Conservation (phyloP, 2,329 filamentous ascomycete genomes). For the Chaetomium sp. region DNA sequence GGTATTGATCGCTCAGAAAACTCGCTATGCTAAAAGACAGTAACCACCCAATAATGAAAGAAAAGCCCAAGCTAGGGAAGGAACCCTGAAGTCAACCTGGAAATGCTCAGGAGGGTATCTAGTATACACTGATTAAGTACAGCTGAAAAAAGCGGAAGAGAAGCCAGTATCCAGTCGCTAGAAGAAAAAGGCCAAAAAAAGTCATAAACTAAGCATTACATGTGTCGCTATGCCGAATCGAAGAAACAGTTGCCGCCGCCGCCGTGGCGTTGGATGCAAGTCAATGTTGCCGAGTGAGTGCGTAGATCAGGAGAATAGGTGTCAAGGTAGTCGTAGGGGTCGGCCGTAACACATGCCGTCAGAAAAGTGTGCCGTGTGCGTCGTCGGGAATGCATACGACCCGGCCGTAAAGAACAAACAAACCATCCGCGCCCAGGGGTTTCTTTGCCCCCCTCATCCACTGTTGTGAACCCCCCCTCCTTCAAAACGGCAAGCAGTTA, state of each 20-base stretch:
- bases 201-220: conserved; percentile 3
- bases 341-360: background rate
- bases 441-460: background rate
- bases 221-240: conserved; percentile 11
- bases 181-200: background rate
- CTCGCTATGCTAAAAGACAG: conserved; percentile 1
- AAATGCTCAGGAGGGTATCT: conserved; percentile 21
- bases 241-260: background rate
- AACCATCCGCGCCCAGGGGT: background rate
- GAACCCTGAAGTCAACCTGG: background rate
- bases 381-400: background rate
- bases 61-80: background rate
- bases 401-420: conserved; percentile 1
- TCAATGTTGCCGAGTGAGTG: conserved; percentile 2
- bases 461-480: too few species aligned
- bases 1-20: background rate
- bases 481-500: background rate
- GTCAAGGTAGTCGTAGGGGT: background rate
- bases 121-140: conserved; percentile 16
- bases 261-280: conserved; percentile 7
- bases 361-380: background rate
- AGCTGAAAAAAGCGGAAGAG: background rate
- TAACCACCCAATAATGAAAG: background rate
- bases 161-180: too few species aligned
- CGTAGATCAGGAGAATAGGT: background rate